Base-by-base conservation (phyloP, 257 asterid species). In the Przewalskia tangutica region DNA sequence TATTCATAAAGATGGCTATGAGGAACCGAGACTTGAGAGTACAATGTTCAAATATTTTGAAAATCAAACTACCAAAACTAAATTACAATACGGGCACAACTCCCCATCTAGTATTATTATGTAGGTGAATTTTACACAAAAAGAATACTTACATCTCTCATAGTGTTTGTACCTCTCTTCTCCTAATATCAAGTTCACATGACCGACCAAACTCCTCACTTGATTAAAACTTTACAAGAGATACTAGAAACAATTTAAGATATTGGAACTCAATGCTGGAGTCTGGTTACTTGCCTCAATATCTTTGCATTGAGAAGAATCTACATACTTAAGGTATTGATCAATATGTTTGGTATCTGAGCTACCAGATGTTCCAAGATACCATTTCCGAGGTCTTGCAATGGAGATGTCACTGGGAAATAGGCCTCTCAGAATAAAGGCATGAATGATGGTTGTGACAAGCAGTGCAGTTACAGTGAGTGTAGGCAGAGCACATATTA, bases 401-500 rank as follows among this genome's bases (percentile, higher is more conserved):
- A 94, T 92, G 44, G 96, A 88, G 6, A 88, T 89, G 83, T 91
- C 97, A 55, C 93, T 94, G 0, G 98, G 98, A 40, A 94, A 92
- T 6, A 94, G 88, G 80, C 93, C 92, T 0, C 86, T 38, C 10
- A 88, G 89, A 17, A 94, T 89, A 32, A 93, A 89, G 1, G 94
- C 97, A 34, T 90, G 97, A 81, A 94, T 76, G 27, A 94, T 85
- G 2, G 97, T 94, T 0, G 88, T n/a, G n/a, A n/a, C n/a, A n/a
- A n/a, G n/a, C n/a, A n/a, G n/a, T n/a, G n/a, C n/a, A n/a, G n/a
- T n/a, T n/a, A n/a, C n/a, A n/a, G n/a, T n/a, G n/a, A n/a, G n/a
- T n/a, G n/a, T n/a, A n/a, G n/a, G n/a, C n/a, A n/a, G n/a, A n/a
- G n/a, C n/a, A n/a, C n/a, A n/a, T n/a, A n/a, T n/a, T n/a, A n/a